A percentile compares a stretch with the other conserved stretches of the same genome.
phyloP scores from a whole-genome alignment of 192 early-diverging fungal species.

The Podila epigama region DNA sequence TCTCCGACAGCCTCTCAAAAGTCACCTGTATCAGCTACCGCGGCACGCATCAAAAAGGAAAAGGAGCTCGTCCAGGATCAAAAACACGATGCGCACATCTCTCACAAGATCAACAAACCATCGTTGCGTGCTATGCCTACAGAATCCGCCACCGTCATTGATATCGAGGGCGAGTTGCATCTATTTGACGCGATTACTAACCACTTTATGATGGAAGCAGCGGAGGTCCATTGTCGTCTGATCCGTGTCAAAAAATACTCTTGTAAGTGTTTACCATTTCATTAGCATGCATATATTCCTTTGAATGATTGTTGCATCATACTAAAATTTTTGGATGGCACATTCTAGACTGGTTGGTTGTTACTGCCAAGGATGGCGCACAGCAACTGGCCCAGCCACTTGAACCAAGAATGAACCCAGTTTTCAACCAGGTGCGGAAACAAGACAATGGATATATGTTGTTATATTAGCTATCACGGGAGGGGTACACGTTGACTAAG shows the following conservation, averaged over 20 bases:
- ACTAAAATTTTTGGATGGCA: too few relatives aligned
- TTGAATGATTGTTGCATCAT: too few relatives aligned
- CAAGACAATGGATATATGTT: neutral
- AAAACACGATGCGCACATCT: slow-evolving; percentile 15
- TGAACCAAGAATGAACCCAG: slow-evolving; percentile 78
- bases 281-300: neutral
- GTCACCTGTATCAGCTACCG: neutral
- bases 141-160: slow-evolving; percentile 55
- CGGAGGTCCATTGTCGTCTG: slow-evolving; percentile 25
- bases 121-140: slow-evolving; percentile 32
- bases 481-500: too few relatives aligned
- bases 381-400: slow-evolving; percentile 64
- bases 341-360: slow-evolving; percentile 64
- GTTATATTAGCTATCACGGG: neutral
- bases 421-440: slow-evolving; percentile 63
- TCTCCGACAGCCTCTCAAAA: slow-evolving; percentile 4
- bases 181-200: slow-evolving; percentile 65
- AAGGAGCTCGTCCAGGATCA: slow-evolving; percentile 39
- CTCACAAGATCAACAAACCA: slow-evolving; percentile 20
- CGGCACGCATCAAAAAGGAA: slow-evolving; percentile 12
- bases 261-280: slow-evolving; percentile 11
- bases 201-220: slow-evolving; percentile 64
- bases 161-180: slow-evolving; percentile 65
- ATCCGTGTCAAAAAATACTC: slow-evolving; percentile 18
- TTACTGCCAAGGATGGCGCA: slow-evolving; percentile 50